Percentiles rank a stretch among this genome's conserved stretches.
These are phyloP conservation scores for Fagus crenata DNA, from an alignment of 306 rosid species.

Conservation along the genomic window DNA sequence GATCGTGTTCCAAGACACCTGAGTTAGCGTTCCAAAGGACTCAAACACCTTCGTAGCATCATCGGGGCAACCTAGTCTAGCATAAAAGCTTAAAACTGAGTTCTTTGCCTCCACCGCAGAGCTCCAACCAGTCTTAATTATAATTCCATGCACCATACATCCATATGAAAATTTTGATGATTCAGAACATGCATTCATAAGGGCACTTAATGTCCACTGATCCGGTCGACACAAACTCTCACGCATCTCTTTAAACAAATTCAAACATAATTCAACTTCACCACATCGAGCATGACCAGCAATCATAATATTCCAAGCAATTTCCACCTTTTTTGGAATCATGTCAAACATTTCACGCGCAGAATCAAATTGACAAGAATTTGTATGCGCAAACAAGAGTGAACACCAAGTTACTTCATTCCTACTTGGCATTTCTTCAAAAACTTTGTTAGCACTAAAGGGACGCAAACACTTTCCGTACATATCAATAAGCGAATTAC, in stretches of 20 bases:
- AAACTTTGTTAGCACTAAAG: constrained; percentile 55
- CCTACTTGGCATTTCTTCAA: constrained; percentile 50
- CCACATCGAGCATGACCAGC: constrained; percentile 54
- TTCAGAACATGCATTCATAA: constrained; percentile 60
- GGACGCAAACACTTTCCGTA: constrained; percentile 71
- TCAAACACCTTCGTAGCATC: constrained; percentile 53
- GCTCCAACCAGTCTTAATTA: constrained; percentile 70
- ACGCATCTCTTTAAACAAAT: constrained; percentile 60
- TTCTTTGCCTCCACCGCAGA: constrained; percentile 60
- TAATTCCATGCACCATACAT: constrained; percentile 56
- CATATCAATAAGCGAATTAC: constrained; percentile 67
- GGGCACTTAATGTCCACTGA: constrained; percentile 75
- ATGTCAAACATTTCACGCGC: constrained; percentile 48
- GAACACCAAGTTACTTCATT: constrained; percentile 80
- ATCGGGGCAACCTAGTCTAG: constrained; percentile 49
- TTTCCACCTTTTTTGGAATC: constrained; percentile 62
- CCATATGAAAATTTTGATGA: constrained; percentile 48
- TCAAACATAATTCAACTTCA: constrained; percentile 50
- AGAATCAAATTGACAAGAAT: constrained; percentile 40
- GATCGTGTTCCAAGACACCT: constrained; percentile 80
- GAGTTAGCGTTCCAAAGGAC: constrained; percentile 47
- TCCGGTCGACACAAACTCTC: constrained; percentile 50
- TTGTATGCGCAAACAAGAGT: constrained; percentile 59
- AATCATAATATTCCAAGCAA: constrained; percentile 79
- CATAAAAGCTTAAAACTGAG: constrained; percentile 69